phyloP scores from a whole-genome alignment of 2,329 filamentous ascomycete species.

The Setomelanomma holmii region DNA sequence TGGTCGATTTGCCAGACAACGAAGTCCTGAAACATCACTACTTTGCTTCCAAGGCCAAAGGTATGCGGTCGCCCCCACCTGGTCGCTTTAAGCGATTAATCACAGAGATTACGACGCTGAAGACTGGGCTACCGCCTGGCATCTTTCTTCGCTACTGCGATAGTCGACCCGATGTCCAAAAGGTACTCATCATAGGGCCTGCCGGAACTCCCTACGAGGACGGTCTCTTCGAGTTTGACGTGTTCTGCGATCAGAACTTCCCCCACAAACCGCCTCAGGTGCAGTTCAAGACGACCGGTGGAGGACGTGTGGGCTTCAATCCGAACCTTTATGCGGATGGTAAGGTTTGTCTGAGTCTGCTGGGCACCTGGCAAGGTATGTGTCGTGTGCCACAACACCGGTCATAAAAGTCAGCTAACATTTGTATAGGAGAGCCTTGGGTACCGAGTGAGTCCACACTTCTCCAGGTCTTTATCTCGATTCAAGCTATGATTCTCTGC shows the following conservation, averaged over 20 bases:
- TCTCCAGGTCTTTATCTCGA: constrained; percentile 61
- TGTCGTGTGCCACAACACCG: not conserved
- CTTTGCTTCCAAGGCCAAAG: constrained; percentile 14
- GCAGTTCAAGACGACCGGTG: constrained; percentile 56
- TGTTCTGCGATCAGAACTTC: constrained; percentile 54
- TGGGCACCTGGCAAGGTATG: constrained; percentile 49
- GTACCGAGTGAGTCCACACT: constrained; percentile 56
- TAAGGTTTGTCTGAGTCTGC: constrained; percentile 41
- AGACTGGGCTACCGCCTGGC: constrained; percentile 57
- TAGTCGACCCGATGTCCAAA: constrained; percentile 59
- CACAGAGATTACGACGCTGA: constrained; percentile 55
- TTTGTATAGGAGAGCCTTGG: constrained; percentile 50
- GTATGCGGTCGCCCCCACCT: constrained; percentile 15
- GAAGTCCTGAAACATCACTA: constrained; percentile 42
- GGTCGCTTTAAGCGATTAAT: constrained; percentile 57
- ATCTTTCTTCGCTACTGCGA: constrained; percentile 59
- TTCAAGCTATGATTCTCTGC: constrained; percentile 65
- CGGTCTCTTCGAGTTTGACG: constrained; percentile 63
- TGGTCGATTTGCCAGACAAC: constrained; percentile 49
- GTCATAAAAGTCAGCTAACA: not conserved
- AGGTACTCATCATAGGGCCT: constrained; percentile 59
- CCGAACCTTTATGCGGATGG: constrained; percentile 61
- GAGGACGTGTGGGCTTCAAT: constrained; percentile 54
- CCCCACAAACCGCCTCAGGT: constrained; percentile 54
- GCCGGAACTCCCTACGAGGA: constrained; percentile 61